Conservation (phyloP, 306 rosid genomes). For the Lablab purpureus region DNA sequence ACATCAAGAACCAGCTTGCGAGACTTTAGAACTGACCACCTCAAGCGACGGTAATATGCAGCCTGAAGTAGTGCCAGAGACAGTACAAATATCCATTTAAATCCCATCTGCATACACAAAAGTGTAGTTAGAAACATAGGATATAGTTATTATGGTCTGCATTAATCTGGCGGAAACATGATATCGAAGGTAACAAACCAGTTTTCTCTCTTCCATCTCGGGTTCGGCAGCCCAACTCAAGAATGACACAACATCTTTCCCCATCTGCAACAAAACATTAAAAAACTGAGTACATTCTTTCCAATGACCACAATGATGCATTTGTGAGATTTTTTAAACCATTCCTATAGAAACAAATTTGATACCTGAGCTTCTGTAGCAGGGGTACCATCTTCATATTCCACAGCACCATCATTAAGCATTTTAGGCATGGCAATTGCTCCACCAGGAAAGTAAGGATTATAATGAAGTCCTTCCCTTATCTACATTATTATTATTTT, state of each 20-base stretch:
- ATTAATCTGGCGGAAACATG: background rate
- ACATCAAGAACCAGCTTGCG: conserved; percentile 98
- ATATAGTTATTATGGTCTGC: background rate
- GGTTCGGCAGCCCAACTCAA: conserved; percentile 95
- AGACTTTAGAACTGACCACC: conserved; percentile 91
- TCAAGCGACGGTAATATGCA: conserved; percentile 85
- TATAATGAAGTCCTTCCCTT: conserved; percentile 92
- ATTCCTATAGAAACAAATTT: background rate
- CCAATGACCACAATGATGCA: background rate
- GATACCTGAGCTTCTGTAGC: conserved; percentile 95
- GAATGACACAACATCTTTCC: conserved; percentile 90
- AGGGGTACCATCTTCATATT: conserved; percentile 91
- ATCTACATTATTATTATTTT: conserved; percentile 73
- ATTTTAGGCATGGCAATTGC: conserved; percentile 99
- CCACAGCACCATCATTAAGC: conserved; percentile 96
- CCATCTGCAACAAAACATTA: conserved; percentile 72
- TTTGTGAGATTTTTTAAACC: background rate
- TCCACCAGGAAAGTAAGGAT: conserved; percentile 97
- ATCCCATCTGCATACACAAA: conserved; percentile 80
- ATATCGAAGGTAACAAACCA: conserved; percentile 59
- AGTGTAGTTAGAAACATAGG: too few relatives aligned
- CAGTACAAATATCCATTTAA: conserved; percentile 95
- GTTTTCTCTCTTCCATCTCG: conserved; percentile 98
- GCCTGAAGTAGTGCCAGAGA: conserved; percentile 94
- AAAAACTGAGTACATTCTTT: conserved; percentile 14